Evolutionary conservation across 345 rosid species (phyloP).

Genomic region (Lepidium africanum): DNA sequence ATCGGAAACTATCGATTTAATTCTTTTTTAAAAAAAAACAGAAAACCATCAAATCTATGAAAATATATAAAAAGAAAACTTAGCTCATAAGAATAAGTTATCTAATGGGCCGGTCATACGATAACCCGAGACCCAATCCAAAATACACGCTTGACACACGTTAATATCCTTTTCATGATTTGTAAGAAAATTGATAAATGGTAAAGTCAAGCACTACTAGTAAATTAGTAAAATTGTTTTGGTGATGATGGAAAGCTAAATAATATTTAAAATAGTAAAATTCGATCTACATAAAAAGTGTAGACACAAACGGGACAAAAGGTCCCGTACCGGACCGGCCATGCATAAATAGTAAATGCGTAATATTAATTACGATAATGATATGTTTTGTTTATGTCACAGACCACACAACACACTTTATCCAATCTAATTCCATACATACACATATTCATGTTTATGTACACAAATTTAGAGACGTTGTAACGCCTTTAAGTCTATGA

Average conservation of each 20-base stretch:
- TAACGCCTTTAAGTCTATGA: neutral
- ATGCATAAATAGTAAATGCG: slow-evolving; percentile 4
- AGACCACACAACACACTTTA: slow-evolving; percentile 15
- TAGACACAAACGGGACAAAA: slow-evolving; percentile 17
- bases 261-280: neutral
- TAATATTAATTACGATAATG: slow-evolving; percentile 8
- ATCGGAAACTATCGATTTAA: too few relatives aligned
- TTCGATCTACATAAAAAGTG: slow-evolving; percentile 1
- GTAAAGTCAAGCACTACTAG: slow-evolving; percentile 1
- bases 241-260: neutral
- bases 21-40: too few relatives aligned
- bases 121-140: neutral
- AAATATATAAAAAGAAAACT: neutral
- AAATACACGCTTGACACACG: slow-evolving; percentile 6
- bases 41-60: too few relatives aligned
- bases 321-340: neutral
- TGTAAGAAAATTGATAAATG: neutral
- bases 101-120: neutral
- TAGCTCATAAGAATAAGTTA: neutral
- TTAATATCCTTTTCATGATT: neutral
- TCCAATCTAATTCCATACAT: neutral
- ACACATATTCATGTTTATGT: slow-evolving; percentile 1
- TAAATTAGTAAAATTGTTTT: neutral
- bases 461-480: neutral
- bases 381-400: neutral